Evolutionary conservation across 2,329 filamentous ascomycete species (phyloP), one percentile per base, ranked within the genome.

Genomic region (Aaosphaeria pasadenensis): DNA sequence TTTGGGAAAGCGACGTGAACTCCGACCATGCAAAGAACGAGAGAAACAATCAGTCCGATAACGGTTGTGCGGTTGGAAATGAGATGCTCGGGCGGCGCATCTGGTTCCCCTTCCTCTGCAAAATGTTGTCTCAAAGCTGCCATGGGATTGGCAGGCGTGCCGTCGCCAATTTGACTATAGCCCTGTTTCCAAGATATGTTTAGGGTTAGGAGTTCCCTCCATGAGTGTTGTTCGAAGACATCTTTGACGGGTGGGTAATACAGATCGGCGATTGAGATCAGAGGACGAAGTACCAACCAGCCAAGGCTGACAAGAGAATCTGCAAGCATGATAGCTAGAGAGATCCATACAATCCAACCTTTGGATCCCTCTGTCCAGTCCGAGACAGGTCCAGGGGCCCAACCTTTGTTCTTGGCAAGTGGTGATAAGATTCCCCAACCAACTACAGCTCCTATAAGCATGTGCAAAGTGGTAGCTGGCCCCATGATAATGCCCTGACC

Each of bases 401-500:
- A 99, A 3, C 88, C 90, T 58, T 81, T 83, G 48, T 78, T 74
- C 68, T 96, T 96, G 4, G 94, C 91, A 6, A 97, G 71, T 1
- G 94, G 94, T 3, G 91, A 96, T 1, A 99, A 77, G 5, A 97
- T 69, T 0, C 85, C 94, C 94, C 94, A 99, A 29, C 94, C 94
- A 7, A 96, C 63, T 11, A 95, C 68, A 4, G 94, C 91, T 5
- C 94, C 94, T 2, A 97, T 74, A 1, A 96, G 80, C 94, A 99
- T 99, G 59, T 97, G 92, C 45, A 95, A 79, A 3, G 92, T 97
- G 0, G 94, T 99, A 36, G 90, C 87, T 4, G 92, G 89, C 0
- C 94, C 94, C 94, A 99, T 99, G 63, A 99, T 97, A 53, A 99
- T 95, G 7, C 94, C 94, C 72, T 99, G 94, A 0, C 94, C 94